Evolutionary conservation across 2,329 filamentous ascomycete species (phyloP).

Genomic region (Penicillium griseofulvum): DNA sequence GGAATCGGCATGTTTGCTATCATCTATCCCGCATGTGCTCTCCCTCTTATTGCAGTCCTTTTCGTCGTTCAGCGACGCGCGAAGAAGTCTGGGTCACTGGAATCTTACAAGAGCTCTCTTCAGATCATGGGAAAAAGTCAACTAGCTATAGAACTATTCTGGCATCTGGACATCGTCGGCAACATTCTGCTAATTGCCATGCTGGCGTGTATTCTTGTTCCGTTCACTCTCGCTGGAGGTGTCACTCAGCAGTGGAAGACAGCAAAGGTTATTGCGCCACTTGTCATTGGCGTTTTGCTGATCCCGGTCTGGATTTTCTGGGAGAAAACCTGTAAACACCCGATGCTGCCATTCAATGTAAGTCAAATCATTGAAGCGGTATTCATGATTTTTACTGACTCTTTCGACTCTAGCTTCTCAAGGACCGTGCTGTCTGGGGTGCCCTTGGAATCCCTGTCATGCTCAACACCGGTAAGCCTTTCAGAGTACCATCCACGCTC

Average conservation of each 20-base stretch:
- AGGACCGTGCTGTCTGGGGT: constrained; percentile 64
- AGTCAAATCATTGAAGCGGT: background rate
- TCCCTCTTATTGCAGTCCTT: constrained; percentile 57
- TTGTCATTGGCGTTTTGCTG: constrained; percentile 52
- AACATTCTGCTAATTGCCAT: constrained; percentile 53
- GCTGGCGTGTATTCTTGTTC: constrained; percentile 54
- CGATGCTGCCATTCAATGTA: constrained; percentile 57
- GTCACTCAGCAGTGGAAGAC: constrained; percentile 50
- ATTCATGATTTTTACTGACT: background rate
- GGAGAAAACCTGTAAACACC: constrained; percentile 54
- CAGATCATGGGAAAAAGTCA: constrained; percentile 41
- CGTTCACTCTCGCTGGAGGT: constrained; percentile 58
- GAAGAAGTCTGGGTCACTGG: constrained; percentile 50
- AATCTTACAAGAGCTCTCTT: constrained; percentile 45
- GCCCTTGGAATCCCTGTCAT: constrained; percentile 56
- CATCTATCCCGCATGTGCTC: constrained; percentile 56
- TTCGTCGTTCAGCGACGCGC: constrained; percentile 53
- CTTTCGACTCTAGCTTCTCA: constrained; percentile 45
- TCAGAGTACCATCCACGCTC: background rate
- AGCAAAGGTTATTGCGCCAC: constrained; percentile 51
- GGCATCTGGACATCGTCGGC: constrained; percentile 56
- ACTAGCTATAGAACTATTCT: constrained; percentile 50
- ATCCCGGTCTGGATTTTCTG: constrained; percentile 54
- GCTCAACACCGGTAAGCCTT: constrained; percentile 25
- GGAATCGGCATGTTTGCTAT: constrained; percentile 64